Evolutionary conservation across 371 early-diverging fungal species (phyloP).

Genomic region (Syncephalis plumigaleata): DNA sequence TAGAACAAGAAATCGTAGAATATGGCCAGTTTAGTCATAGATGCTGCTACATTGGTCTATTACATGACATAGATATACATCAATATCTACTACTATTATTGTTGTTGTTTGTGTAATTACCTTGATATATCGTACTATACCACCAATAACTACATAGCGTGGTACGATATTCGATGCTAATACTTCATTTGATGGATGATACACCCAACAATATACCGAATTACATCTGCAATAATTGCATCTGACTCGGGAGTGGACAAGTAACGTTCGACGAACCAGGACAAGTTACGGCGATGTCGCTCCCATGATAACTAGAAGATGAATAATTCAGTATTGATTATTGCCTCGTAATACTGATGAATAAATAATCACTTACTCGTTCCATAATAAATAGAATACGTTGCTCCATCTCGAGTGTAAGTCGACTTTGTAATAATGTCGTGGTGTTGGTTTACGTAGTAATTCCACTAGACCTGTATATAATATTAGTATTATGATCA

Average conservation of each 20-base stretch:
- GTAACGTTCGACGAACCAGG: conserved; percentile 48
- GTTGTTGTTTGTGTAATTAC: too few relatives aligned
- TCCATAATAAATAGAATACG: conserved; percentile 50
- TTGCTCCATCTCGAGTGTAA: conserved; percentile 56
- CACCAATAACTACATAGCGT: conserved; percentile 51
- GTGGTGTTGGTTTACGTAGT: conserved; percentile 38
- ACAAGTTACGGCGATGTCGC: conserved; percentile 33
- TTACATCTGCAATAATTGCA: conserved; percentile 39
- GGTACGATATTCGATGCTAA: conserved; percentile 57
- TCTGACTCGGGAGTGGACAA: conserved; percentile 39
- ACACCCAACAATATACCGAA: conserved; percentile 63
- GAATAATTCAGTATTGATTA: background rate
- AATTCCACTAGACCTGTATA: conserved; percentile 22
- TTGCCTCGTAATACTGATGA: background rate
- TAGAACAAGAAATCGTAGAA: conserved; percentile 71
- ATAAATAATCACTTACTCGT: conserved; percentile 15
- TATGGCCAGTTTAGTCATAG: conserved; percentile 50
- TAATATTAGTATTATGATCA: conserved; percentile 5
- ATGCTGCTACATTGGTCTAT: conserved; percentile 31
- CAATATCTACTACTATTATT: background rate
- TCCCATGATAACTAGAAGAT: conserved; percentile 22
- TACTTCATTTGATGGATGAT: conserved; percentile 61
- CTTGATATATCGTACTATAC: conserved; percentile 36
- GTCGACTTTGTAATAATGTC: conserved; percentile 32
- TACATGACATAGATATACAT: background rate